phyloP scores from a whole-genome alignment of 140 eudicot species.

The Cichorium intybus region DNA sequence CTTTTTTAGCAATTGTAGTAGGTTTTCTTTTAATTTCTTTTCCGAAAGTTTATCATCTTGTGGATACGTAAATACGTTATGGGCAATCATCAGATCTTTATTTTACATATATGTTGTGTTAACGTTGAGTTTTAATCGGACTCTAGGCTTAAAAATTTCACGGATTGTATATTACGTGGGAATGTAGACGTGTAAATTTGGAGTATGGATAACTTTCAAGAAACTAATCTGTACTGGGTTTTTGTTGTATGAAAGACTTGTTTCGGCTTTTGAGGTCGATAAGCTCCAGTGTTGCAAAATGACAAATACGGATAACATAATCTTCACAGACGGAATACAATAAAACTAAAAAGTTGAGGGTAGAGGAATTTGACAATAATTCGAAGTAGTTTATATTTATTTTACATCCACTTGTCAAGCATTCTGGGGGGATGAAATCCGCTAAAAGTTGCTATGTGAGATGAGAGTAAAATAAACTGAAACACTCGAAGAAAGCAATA shows the following conservation, averaged over 20 bases:
- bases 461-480: not conserved
- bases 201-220: no score
- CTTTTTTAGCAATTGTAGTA: constrained; percentile 23
- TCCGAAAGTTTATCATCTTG: constrained; percentile 10
- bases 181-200: no score
- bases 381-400: not conserved
- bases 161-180: not conserved
- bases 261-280: not conserved
- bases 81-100: constrained; percentile 8
- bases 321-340: not conserved
- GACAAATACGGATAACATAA: not conserved
- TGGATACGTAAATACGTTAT: constrained; percentile 2
- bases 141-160: not conserved
- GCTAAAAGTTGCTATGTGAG: not conserved
- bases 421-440: not conserved
- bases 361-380: not conserved
- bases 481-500: not conserved
- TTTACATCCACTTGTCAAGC: not conserved
- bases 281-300: not conserved
- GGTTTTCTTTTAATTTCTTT: constrained; percentile 25
- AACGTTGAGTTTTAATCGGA: no score
- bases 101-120: not conserved
- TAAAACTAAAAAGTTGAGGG: not conserved
- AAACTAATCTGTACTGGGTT: no score
- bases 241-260: no score